Base-by-base conservation (phyloP, 2,329 filamentous ascomycete species). In the Calonectria montana region DNA sequence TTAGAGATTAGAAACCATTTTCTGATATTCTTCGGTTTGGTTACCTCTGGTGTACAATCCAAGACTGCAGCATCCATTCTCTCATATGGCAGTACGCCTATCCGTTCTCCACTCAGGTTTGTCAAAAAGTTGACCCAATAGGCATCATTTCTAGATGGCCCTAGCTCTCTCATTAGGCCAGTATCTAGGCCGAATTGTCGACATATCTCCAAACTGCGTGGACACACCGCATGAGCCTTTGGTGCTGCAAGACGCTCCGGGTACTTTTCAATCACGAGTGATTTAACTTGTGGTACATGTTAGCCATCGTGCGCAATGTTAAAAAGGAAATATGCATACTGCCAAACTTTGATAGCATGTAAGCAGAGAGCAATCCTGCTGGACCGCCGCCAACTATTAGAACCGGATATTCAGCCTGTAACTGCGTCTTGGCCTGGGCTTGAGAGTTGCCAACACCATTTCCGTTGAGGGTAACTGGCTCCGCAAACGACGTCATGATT, bases 71-170 rank as follows among this genome's bases (percentile, higher is more conserved):
- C 16, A 35, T 70, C 68, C 68, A 70, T 70, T 35, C 68, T 50
- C 43, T 70, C 62, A 16, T 70, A 70, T 7, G 68, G 68, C 12
- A 70, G 35, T 16, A 70, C 68, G 3, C 68, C 68, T 37, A 70
- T 70, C 1, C 63, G 62, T 43, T 70, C 68, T 7, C 68, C 68
- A 16, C 68, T 67, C 1, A 70, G n/a, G 18, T 66, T 66, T 9
- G 68, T 70, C 10, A 70, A 29, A 21, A 70, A 70, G 21, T 70
- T 70, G 23, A 70, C 68, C 68, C 68, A 70, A 35, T 66, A 66
- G 3, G 68, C 62, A 31, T 70, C 68, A 27, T 61, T 43, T 18
- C 68, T 53, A 25, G 68, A 63, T 3, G 68, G 67, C 15, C 63
- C 68, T 4, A 48, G 50, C 10, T 48, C 23, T 15, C 68, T 63